Evolutionary conservation across 2,329 filamentous ascomycete genomes (phyloP), one percentile per base, ranked within the genome.

Genomic region (Cryphonectria japonica): DNA sequence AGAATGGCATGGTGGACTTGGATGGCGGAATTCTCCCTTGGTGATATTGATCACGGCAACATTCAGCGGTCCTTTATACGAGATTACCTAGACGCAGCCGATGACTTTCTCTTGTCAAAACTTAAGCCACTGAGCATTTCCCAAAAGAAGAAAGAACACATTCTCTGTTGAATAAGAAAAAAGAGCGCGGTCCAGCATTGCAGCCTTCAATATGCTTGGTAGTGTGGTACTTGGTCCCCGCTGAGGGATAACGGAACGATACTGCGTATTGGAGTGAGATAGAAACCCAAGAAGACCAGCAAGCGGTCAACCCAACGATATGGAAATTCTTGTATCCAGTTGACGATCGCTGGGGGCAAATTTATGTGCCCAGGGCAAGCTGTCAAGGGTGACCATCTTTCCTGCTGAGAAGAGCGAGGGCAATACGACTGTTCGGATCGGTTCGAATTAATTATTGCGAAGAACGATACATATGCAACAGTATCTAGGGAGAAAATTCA

Each of bases 1-100:
- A 76, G 68, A 76, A 74, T 61, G 76, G 73, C 26, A 72, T 72
- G 41, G 37, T 64, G n/a, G 61, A 64, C 39, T 11, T 64, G 34
- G 61, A 64, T 64, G 61, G 61, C 22, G 37, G 37, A 14, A 62
- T 62, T 39, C 19, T 37, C 16, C 59, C 59, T 13, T 62, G 59
- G 59, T 62, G 59, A 62, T 13, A 8, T n/a, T 19, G 32, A 41
- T 39, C 22, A 14, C 32, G 32, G 26, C 57, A 16, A 34, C 29
- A 32, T 11, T 22, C 0, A 60, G 3, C 26, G 4, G 57, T 29
- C 32, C 19, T 32, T 60, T 29, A 6, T 60, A 22, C 26, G 13
- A 34, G 57, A 16, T 16, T 32, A 19, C 16, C 19, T n/a, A n/a
- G 5, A 7, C 22, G 19, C 7, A 0, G 7, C 46, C 6, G 22